Conservation (phyloP, 805 yeast genomes). For the Priceomyces medius region DNA sequence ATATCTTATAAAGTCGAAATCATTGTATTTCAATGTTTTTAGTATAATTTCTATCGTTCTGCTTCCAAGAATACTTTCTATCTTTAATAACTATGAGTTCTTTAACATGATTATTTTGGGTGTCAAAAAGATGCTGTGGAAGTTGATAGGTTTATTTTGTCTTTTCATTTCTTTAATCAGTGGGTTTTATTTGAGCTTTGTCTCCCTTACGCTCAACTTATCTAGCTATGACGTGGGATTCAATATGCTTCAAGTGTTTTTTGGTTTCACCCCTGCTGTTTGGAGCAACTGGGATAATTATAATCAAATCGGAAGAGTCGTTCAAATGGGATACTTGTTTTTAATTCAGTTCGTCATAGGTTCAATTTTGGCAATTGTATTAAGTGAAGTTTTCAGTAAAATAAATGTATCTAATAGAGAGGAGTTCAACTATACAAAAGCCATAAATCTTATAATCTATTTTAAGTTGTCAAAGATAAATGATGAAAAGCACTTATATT, state of each 20-base stretch:
- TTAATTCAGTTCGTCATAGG: constrained; percentile 54
- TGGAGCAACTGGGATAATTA: constrained; percentile 56
- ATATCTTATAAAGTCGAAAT: constrained; percentile 12
- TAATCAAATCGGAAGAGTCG: constrained; percentile 44
- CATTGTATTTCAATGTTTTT: constrained; percentile 31
- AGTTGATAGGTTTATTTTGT: constrained; percentile 47
- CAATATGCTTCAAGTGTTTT: constrained; percentile 51
- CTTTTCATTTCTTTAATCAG: constrained; percentile 49
- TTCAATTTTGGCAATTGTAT: constrained; percentile 54
- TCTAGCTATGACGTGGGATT: constrained; percentile 46
- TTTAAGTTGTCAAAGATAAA: constrained; percentile 30
- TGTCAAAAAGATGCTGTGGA: constrained; percentile 51
- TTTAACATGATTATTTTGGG: constrained; percentile 52
- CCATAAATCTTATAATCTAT: constrained; percentile 38
- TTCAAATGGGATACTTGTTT: constrained; percentile 51
- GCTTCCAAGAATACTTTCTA: constrained; percentile 49
- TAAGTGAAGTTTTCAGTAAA: constrained; percentile 41
- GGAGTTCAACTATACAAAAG: constrained; percentile 40
- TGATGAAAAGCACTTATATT: constrained; percentile 7
- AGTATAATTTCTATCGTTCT: constrained; percentile 48
- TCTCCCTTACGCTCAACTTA: constrained; percentile 44
- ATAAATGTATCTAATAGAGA: constrained; percentile 33
- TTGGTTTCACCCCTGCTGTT: constrained; percentile 61
- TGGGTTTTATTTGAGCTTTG: constrained; percentile 56
- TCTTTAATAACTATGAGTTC: constrained; percentile 50